Conservation (phyloP, 1,284 basidiomycete genomes). For the Coniophora puteana region DNA sequence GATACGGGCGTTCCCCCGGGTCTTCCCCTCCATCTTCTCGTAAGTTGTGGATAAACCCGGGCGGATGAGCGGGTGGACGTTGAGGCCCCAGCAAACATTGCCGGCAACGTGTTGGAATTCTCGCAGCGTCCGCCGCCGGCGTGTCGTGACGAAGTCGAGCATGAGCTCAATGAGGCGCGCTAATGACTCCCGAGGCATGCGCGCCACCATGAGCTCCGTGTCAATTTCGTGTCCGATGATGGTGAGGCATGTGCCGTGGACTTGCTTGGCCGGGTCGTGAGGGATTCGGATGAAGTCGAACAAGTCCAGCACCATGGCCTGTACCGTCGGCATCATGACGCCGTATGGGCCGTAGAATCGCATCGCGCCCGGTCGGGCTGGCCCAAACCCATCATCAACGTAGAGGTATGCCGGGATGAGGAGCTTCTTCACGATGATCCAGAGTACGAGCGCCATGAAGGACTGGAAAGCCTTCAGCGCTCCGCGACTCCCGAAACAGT, state of each 20-base stretch:
- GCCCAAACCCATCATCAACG: constrained; percentile 34
- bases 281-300: constrained; percentile 31
- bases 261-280: constrained; percentile 31
- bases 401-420: constrained; percentile 25
- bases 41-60: constrained; percentile 30
- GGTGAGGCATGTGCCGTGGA: constrained; percentile 15
- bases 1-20: constrained; percentile 10
- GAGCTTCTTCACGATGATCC: constrained; percentile 23
- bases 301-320: constrained; percentile 18
- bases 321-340: too few relatives aligned
- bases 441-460: constrained; percentile 27
- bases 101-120: constrained; percentile 28
- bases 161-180: constrained; percentile 15
- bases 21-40: constrained; percentile 28
- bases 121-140: constrained; percentile 9
- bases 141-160: constrained; percentile 9
- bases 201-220: constrained; percentile 22
- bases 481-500: constrained; percentile 26
- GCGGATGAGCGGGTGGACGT: constrained; percentile 30
- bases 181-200: background rate
- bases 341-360: constrained; percentile 25
- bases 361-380: constrained; percentile 15
- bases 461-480: constrained; percentile 22
- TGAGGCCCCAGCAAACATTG: constrained; percentile 37
- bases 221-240: constrained; percentile 33